These are phyloP conservation scores for Colletotrichum sp. DNA, from an alignment of 2,329 filamentous ascomycete species.

Conservation along the genomic window DNA sequence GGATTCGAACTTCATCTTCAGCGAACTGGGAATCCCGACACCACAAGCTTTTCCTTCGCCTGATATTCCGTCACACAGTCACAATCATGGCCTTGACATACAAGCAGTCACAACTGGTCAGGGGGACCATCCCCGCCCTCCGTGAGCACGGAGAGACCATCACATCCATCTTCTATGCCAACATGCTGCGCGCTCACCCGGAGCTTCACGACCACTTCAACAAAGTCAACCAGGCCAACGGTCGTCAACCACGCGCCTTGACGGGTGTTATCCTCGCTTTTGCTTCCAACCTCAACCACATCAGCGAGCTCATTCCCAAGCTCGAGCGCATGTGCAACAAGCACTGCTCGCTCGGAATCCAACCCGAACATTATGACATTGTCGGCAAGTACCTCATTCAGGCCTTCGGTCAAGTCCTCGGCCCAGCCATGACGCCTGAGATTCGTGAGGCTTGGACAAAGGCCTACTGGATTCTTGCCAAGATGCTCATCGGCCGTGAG, in stretches of 20 bases:
- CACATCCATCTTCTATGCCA: slow-evolving; percentile 74
- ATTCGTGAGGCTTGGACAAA: slow-evolving; percentile 71
- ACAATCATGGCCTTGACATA: slow-evolving; percentile 46
- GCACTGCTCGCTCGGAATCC: slow-evolving; percentile 73
- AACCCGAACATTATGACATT: slow-evolving; percentile 71
- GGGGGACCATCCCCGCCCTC: slow-evolving; percentile 73
- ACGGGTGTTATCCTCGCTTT: slow-evolving; percentile 65
- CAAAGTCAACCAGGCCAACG: slow-evolving; percentile 27
- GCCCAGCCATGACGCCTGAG: slow-evolving; percentile 67
- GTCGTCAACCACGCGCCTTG: slow-evolving; percentile 27
- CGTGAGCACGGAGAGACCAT: slow-evolving; percentile 71
- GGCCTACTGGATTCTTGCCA: slow-evolving; percentile 76
- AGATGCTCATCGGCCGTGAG: slow-evolving; percentile 74
- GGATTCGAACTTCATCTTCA: not conserved
- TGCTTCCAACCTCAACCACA: slow-evolving; percentile 72
- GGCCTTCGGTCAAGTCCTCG: slow-evolving; percentile 71
- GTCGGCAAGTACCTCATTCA: slow-evolving; percentile 73
- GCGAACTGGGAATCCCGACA: not conserved
- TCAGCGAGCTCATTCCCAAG: slow-evolving; percentile 57
- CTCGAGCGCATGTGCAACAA: slow-evolving; percentile 71
- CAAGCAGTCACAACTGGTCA: slow-evolving; percentile 68
- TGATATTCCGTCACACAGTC: not conserved
- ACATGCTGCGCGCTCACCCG: slow-evolving; percentile 69
- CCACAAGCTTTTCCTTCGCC: not conserved
- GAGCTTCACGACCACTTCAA: slow-evolving; percentile 76